phyloP scores from a whole-genome alignment of 768 basidiomycete species.

The Rickenella mellea region DNA sequence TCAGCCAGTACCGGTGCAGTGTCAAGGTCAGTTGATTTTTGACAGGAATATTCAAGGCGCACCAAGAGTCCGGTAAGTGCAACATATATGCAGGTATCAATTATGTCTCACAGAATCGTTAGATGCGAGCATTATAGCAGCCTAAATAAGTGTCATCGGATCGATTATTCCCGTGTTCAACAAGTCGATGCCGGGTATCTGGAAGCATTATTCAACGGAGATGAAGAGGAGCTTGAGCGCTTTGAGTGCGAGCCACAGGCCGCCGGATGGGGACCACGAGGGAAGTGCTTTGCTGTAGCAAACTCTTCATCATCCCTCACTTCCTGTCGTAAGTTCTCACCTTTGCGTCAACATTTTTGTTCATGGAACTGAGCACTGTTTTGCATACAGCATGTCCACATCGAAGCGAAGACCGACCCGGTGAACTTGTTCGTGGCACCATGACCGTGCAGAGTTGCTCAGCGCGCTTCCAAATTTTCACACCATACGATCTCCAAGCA shows the following conservation, averaged over 20 bases:
- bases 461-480: conserved; percentile 4
- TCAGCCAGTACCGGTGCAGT: too few species aligned
- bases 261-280: conserved; percentile 9
- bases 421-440: conserved; percentile 3
- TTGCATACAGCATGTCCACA: conserved; percentile 9
- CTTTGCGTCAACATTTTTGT: too few species aligned
- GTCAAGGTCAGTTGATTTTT: too few species aligned
- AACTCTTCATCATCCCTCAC: conserved; percentile 11
- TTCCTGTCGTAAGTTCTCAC: conserved; percentile 15
- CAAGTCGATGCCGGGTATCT: conserved; percentile 15
- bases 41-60: too few species aligned
- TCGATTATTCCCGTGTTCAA: too few species aligned
- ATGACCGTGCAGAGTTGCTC: conserved; percentile 6
- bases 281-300: conserved; percentile 9
- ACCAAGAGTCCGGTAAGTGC: too few species aligned
- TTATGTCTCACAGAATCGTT: too few species aligned
- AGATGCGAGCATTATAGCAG: too few species aligned
- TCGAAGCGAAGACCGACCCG: conserved; percentile 1
- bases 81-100: too few species aligned
- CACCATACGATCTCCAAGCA: conserved; percentile 7
- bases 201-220: conserved; percentile 11
- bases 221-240: conserved; percentile 12
- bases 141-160: too few species aligned
- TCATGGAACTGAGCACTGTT: too few species aligned
- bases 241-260: conserved; percentile 13